Percentiles rank a stretch among this genome's conserved stretches.
These are phyloP conservation scores for Cydonia oblonga DNA, from an alignment of 331 rosid genomes.

Conservation along the genomic window DNA sequence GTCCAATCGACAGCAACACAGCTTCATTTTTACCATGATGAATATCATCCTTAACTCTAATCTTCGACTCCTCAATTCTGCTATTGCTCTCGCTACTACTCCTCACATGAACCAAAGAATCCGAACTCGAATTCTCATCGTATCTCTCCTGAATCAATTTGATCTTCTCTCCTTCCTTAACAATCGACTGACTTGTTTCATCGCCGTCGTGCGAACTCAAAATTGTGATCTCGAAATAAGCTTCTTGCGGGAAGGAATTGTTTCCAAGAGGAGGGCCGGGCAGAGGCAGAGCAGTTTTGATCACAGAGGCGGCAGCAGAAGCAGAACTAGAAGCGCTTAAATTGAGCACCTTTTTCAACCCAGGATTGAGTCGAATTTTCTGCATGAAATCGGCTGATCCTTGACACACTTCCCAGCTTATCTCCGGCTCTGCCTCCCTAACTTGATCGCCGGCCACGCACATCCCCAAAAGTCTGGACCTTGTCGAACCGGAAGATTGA, in stretches of 20 bases:
- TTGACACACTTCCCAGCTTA: constrained; percentile 74
- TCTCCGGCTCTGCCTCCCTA: constrained; percentile 53
- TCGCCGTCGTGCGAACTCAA: constrained; percentile 23
- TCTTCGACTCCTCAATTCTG: constrained; percentile 47
- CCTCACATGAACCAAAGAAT: constrained; percentile 43
- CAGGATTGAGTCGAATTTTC: constrained; percentile 70
- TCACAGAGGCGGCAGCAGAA: constrained; percentile 45
- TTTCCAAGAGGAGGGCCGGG: constrained; percentile 85
- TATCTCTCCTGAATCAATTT: constrained; percentile 44
- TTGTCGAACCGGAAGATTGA: constrained; percentile 46
- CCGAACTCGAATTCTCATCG: constrained; percentile 43
- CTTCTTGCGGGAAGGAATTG: constrained; percentile 75
- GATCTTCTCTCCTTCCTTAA: constrained; percentile 57
- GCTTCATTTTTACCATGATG: constrained; percentile 28
- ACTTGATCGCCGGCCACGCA: constrained; percentile 31
- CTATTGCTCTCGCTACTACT: constrained; percentile 27
- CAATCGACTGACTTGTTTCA: constrained; percentile 26
- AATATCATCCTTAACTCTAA: constrained; percentile 19
- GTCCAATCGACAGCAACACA: constrained; percentile 53
- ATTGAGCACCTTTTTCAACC: constrained; percentile 22
- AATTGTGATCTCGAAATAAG: constrained; percentile 81
- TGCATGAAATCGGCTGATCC: constrained; percentile 83
- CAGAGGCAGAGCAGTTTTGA: constrained; percentile 62
- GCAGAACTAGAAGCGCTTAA: constrained; percentile 10
- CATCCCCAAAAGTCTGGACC: constrained; percentile 44